Evolutionary conservation across 306 rosid species (phyloP), one percentile per base, ranked within the genome.

Genomic region (Medicago arabica): DNA sequence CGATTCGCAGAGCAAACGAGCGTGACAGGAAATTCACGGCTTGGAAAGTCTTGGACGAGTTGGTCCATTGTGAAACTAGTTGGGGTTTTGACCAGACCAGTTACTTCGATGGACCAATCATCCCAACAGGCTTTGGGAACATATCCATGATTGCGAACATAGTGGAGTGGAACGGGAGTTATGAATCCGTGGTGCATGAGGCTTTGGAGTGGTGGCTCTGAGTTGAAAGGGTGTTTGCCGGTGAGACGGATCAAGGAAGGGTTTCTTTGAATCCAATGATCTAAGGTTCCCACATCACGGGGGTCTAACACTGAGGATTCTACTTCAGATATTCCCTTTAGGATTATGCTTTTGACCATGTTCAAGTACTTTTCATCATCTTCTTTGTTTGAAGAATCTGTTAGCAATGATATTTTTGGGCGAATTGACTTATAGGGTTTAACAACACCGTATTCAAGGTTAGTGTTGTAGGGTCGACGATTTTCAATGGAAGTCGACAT

Each of bases 401-500:
- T 19, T 2, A 66, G 36, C 9, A 41, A 12, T 13, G 39, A 13
- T 1, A 21, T 19, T n/a, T 74, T 38, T 10, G 17, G 11, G 51
- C 51, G 13, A 0, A 23, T 25, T 8, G 34, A 2, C 3, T 68
- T 79, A 34, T 85, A 88, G 61, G 87, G 74, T 23, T 79, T 81
- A 14, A 68, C 67, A 73, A 81, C 83, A 62, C 85, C 84, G 55
- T 82, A 19, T 79, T 80, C 43, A 40, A 77, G 77, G 40, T 39
- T 61, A 8, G 76, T 46, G 67, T 77, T 83, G 66, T 77, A 85
- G 66, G 65, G 87, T 55, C 14, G 14, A 46, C 91, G 85, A 77
- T 84, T 91, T n/a, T 80, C 78, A 4, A 89, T 86, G 21, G 88
- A 87, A 46, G 97, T 82, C 58, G 93, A 87, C 97, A 89, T 91